Evolutionary conservation across 2,329 filamentous ascomycete genomes (phyloP).

Genomic region (Lecanicillium sp.): DNA sequence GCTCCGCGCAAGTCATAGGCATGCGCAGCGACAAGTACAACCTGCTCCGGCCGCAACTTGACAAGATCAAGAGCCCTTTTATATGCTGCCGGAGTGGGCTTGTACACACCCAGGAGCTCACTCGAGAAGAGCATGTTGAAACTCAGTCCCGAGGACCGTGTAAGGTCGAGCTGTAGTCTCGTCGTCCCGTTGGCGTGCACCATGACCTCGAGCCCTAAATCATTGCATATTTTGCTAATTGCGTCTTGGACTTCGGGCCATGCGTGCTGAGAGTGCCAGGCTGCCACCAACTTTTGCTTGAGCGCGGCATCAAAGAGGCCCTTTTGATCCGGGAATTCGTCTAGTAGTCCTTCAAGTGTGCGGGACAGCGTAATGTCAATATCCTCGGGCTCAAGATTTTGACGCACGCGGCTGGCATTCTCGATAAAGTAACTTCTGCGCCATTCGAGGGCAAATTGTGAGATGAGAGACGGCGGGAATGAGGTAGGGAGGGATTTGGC

Average conservation of each 20-base stretch:
- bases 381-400: conserved; percentile 31
- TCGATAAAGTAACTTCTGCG: conserved; percentile 39
- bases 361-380: conserved; percentile 41
- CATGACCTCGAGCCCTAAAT: conserved; percentile 31
- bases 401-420: conserved; percentile 28
- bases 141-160: conserved; percentile 32
- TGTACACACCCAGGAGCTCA: conserved; percentile 38
- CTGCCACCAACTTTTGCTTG: conserved; percentile 18
- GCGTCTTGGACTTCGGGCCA: conserved; percentile 42
- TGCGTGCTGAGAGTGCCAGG: conserved; percentile 40
- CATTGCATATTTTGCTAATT: conserved; percentile 26
- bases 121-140: conserved; percentile 47
- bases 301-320: conserved; percentile 7
- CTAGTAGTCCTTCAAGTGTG: conserved; percentile 29
- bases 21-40: conserved; percentile 45
- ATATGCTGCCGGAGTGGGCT: conserved; percentile 40
- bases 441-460: conserved; percentile 40
- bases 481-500: conserved; percentile 24
- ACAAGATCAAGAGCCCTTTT: conserved; percentile 34
- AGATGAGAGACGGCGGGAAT: conserved; percentile 22
- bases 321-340: conserved; percentile 7
- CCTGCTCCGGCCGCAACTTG: conserved; percentile 34
- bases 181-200: conserved; percentile 48
- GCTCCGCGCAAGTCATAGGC: conserved; percentile 44
- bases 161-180: conserved; percentile 44